Percentiles rank a stretch among this genome's conserved stretches.
Evolutionary conservation across 2,329 filamentous ascomycete species (phyloP).

Genomic region (Diaporthe velutina): DNA sequence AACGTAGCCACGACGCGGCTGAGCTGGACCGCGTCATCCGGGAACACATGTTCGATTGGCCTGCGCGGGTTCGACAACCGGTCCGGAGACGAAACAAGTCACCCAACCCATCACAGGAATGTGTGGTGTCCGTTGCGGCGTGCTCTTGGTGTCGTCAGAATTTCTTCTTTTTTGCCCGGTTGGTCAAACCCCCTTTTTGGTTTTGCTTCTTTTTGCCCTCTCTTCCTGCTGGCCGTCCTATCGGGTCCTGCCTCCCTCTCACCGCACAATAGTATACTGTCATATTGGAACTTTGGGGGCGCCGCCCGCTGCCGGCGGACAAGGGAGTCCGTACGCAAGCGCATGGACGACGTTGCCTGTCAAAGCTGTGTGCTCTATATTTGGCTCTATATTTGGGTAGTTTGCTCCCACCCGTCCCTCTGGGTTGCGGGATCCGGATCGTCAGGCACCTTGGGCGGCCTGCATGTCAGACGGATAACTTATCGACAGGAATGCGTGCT

Average conservation of each 20-base stretch:
- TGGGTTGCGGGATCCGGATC: slow-evolving; percentile 16
- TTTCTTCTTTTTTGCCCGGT: slow-evolving; percentile 2
- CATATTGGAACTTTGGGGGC: slow-evolving; percentile 8
- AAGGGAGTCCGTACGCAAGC: neutral
- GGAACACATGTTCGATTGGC: neutral
- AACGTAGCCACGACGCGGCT: slow-evolving; percentile 27
- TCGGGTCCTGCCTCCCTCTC: slow-evolving; percentile 12
- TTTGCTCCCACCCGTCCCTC: neutral
- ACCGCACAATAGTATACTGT: slow-evolving; percentile 7
- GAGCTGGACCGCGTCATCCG: slow-evolving; percentile 32
- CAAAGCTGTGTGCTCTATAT: neutral
- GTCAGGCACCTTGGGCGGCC: neutral
- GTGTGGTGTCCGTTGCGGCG: neutral
- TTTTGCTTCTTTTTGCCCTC: neutral
- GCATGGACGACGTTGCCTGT: neutral
- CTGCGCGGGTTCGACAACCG: neutral
- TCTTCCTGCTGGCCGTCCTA: neutral
- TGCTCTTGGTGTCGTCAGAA: neutral
- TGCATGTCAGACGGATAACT: slow-evolving; percentile 24
- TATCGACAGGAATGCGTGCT: neutral
- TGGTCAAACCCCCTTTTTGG: neutral
- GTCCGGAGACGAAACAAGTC: slow-evolving; percentile 1
- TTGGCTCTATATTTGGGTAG: slow-evolving; percentile 18
- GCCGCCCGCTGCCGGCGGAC: neutral
- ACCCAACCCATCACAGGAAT: slow-evolving; percentile 27